These are phyloP conservation scores for Diaporthe sp. DNA, from an alignment of 2,329 filamentous ascomycete genomes.

Conservation along the genomic window DNA sequence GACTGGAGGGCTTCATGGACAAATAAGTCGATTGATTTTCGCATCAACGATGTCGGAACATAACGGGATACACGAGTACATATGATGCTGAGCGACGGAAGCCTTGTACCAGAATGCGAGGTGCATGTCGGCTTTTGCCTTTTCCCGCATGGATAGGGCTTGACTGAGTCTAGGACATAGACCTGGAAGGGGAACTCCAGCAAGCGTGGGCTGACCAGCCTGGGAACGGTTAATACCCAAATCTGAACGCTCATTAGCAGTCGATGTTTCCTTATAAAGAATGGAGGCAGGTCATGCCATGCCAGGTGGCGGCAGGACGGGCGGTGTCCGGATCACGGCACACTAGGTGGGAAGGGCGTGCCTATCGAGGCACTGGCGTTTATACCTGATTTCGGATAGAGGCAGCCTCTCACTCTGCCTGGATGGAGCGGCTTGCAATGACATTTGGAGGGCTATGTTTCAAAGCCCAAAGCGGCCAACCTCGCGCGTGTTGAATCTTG, in stretches of 20 bases:
- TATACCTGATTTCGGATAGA: constrained; percentile 12
- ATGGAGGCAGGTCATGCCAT: not conserved
- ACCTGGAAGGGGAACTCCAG: not conserved
- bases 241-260: constrained; percentile 25
- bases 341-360: constrained; percentile 7
- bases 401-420: constrained; percentile 16
- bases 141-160: not conserved
- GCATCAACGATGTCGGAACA: constrained; percentile 11
- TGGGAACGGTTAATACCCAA: constrained; percentile 26
- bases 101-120: not conserved
- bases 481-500: not conserved
- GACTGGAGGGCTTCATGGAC: not conserved
- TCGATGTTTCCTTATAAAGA: not conserved
- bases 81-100: not conserved
- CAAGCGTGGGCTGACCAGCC: not conserved
- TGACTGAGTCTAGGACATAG: not conserved
- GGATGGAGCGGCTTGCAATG: constrained; percentile 9
- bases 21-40: constrained; percentile 5
- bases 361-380: constrained; percentile 17
- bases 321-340: not conserved
- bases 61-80: constrained; percentile 20
- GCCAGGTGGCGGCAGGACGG: not conserved
- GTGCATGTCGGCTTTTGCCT: not conserved
- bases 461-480: constrained; percentile 1
- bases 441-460: not conserved